phyloP scores from a whole-genome alignment of 352 stramenopile genomes.

The Globisporangium middletonii region DNA sequence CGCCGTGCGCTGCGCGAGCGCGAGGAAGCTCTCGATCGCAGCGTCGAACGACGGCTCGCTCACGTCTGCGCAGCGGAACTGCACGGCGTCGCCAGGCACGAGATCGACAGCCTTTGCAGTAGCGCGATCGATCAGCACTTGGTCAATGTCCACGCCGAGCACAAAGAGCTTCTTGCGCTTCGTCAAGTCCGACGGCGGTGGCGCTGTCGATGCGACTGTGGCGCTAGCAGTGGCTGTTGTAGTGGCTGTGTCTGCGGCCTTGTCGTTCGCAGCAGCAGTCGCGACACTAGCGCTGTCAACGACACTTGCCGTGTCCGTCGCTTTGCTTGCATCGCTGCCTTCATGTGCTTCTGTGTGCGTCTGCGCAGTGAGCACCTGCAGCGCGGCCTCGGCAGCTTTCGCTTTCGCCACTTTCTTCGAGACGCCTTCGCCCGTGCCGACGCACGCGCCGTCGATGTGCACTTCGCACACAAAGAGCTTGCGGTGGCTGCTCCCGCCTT shows the following conservation, averaged over 20 bases:
- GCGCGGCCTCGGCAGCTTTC: conserved; percentile 49
- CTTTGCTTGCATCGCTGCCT: not conserved
- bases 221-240: not conserved
- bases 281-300: not conserved
- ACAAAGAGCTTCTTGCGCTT: conserved; percentile 40
- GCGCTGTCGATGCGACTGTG: not conserved
- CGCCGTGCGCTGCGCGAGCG: conserved; percentile 30
- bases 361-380: conserved; percentile 18
- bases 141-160: conserved; percentile 71
- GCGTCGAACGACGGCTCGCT: conserved; percentile 40
- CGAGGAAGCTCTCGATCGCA: conserved; percentile 35
- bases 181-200: conserved; percentile 10
- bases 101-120: conserved; percentile 29
- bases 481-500: conserved; percentile 47
- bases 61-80: conserved; percentile 56
- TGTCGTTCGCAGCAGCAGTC: not conserved
- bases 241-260: not conserved
- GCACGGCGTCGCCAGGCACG: conserved; percentile 26
- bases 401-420: conserved; percentile 82
- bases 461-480: conserved; percentile 60
- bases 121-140: conserved; percentile 55
- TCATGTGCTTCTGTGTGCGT: not conserved
- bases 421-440: conserved; percentile 53
- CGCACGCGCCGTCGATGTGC: conserved; percentile 34
- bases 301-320: not conserved